Conservation (phyloP, 1,284 basidiomycete genomes). For the Tilletiopsis washingtonensis region DNA sequence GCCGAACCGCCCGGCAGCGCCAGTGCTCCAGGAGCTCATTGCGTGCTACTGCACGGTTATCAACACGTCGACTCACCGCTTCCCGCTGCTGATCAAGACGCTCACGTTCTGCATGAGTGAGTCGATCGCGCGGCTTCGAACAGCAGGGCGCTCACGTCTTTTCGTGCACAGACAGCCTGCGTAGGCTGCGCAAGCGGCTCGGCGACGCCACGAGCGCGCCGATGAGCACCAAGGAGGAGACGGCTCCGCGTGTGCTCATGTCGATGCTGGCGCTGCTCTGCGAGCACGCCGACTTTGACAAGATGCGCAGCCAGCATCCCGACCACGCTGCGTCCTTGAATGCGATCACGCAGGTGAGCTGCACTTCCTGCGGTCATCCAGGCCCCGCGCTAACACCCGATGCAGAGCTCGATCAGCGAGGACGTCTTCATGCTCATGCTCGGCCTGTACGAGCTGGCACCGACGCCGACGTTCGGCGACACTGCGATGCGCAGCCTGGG, state of each 20-base stretch:
- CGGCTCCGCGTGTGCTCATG: slow-evolving; percentile 23
- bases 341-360: slow-evolving; percentile 7
- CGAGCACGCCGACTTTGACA: slow-evolving; percentile 81
- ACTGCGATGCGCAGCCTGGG: slow-evolving; percentile 69
- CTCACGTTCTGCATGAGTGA: slow-evolving; percentile 23
- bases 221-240: slow-evolving; percentile 4
- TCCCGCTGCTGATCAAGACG: slow-evolving; percentile 63
- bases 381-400: not conserved
- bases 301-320: slow-evolving; percentile 53
- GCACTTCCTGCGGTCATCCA: no score
- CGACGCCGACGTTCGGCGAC: slow-evolving; percentile 56
- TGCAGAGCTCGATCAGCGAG: slow-evolving; percentile 65
- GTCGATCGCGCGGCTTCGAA: slow-evolving; percentile 13
- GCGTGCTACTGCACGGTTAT: slow-evolving; percentile 83
- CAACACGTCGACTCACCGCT: slow-evolving; percentile 77
- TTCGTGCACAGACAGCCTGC: no score
- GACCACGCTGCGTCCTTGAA: slow-evolving; percentile 17
- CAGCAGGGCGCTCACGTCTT: no score
- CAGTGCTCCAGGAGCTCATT: slow-evolving; percentile 65
- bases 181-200: no score
- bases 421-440: slow-evolving; percentile 70
- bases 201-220: not conserved
- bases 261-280: slow-evolving; percentile 57
- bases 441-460: slow-evolving; percentile 59
- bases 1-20: slow-evolving; percentile 17